Base-by-base conservation (phyloP, 2,329 filamentous ascomycete genomes). In the Plenodomus tracheiphilus region DNA sequence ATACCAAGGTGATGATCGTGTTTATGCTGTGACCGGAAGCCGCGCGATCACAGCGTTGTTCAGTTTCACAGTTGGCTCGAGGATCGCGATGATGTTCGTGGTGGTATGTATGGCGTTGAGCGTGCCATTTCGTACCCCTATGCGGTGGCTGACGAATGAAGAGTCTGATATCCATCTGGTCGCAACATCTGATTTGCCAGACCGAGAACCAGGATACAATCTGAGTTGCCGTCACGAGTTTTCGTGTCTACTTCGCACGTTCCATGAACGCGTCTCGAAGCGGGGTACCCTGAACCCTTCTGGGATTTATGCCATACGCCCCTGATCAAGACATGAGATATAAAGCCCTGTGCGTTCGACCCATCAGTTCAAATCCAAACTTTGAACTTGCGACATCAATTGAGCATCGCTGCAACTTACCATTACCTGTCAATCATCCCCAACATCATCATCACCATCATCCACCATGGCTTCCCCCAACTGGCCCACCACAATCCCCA, bases 401-500 rank as follows among this genome's bases (percentile, higher is more conserved):
- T 25, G 6, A 25, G 6, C 22, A 25, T 25, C 22, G 5, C 10
- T 25, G n/a, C n/a, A n/a, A n/a, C n/a, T n/a, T n/a, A n/a, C n/a
- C n/a, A n/a, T n/a, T n/a, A n/a, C n/a, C n/a, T n/a, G n/a, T n/a
- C n/a, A n/a, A n/a, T n/a, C 10, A 10, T 25, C 22, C 5, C 22
- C 22, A 25, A 25, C 22, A 10, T 11, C 28, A 32, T 10, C 28
- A 32, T 32, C 28, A 32, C 8, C 28, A 20, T 10, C 18, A 40
- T 34, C 25, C 28, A 32, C 28, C 35, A 50, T 43, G 43, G 18
- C 39, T 2, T 13, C 34, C 25, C 43, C 43, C 11, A 37, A 43
- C 20, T 43, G 43, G 35, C 43, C 47, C 17, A 19, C 39, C 25
- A 25, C 42, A 1, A 43, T 50, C 15, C 47, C 43, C 5, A 46